Base-by-base conservation (phyloP, 1,284 basidiomycete species). In the Ustilago shanxiensis region DNA sequence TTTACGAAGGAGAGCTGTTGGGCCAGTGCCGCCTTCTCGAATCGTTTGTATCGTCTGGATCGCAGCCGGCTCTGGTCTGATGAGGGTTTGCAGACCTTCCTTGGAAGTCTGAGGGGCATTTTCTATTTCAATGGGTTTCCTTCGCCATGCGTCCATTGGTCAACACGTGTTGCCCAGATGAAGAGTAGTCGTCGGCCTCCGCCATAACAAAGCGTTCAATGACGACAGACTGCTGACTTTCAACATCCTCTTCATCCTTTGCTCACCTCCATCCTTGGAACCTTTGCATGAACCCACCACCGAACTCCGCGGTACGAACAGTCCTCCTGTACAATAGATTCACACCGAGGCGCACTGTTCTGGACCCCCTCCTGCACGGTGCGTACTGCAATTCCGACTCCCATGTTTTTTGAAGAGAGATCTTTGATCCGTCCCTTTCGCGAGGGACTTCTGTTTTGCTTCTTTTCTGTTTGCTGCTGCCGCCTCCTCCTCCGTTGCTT, bases 21-120 rank as follows among this genome's bases (percentile, higher is more conserved):
- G 75, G 79, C 78, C 79, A 84, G 84, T 75, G 82, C 78, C 66
- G 77, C 75, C 47, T 60, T 71, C 57, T 70, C 66, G 72, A 72
- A 79, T 82, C 79, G 83, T 73, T 83, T 79, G 84, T 64, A 83
- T 85, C 79, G 81, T 64, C 58, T 71, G 81, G 82, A 81, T 85
- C 33, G 84, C 74, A 84, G 84, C 84, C 82, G 73, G 82, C 82
- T 79, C 74, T 85, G 84, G 79, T 79, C 68, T 65, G 76, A 83
- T 85, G 84, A 85, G 84, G 83, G 84, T 77, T 79, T 75, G 70
- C 79, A 83, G 83, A 85, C 84, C 84, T 85, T 85, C 84, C 84
- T 85, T 85, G 84, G 84, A 85, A 85, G 84, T 85, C 84, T 84
- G 84, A 85, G 81, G 77, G 62, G 71, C 47, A 49, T 60, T 50